Evolutionary conservation across 2,329 filamentous ascomycete genomes (phyloP).

Genomic region (Apiospora phragmitis): DNA sequence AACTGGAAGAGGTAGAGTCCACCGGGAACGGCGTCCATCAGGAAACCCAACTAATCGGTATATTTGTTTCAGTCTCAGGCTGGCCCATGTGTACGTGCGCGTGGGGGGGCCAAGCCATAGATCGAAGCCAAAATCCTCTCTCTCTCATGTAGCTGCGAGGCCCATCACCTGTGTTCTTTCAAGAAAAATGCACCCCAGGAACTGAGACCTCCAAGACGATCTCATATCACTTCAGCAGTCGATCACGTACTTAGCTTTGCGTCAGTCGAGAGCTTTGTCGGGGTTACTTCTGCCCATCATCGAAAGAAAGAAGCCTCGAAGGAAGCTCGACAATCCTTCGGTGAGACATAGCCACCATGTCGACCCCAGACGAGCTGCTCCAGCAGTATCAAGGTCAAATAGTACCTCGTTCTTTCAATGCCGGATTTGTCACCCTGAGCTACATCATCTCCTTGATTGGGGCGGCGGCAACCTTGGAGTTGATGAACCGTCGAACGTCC

Average conservation of each 20-base stretch:
- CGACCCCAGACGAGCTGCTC: conserved; percentile 33
- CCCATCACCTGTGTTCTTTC: not conserved
- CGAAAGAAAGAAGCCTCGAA: not conserved
- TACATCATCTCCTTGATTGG: conserved; percentile 77
- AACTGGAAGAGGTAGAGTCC: not conserved
- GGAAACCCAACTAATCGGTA: not conserved
- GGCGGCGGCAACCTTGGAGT: conserved; percentile 75
- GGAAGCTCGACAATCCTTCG: not conserved
- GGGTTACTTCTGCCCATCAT: not conserved
- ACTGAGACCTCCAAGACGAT: not conserved
- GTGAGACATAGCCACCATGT: conserved; percentile 23
- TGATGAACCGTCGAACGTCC: conserved; percentile 75
- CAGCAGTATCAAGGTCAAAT: conserved; percentile 44
- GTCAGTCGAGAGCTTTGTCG: not conserved
- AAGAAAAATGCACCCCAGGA: not conserved
- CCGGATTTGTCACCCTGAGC: conserved; percentile 70
- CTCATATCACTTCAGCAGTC: not conserved
- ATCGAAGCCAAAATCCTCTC: not conserved
- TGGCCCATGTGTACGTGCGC: not conserved
- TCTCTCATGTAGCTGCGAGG: not conserved
- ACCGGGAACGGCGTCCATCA: not conserved
- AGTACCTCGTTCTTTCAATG: conserved; percentile 51
- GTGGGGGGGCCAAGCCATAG: not conserved
- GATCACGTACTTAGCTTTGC: not conserved
- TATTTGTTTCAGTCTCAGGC: not conserved